Evolutionary conservation across 306 rosid species (phyloP).

Genomic region (Vigna hirtella): DNA sequence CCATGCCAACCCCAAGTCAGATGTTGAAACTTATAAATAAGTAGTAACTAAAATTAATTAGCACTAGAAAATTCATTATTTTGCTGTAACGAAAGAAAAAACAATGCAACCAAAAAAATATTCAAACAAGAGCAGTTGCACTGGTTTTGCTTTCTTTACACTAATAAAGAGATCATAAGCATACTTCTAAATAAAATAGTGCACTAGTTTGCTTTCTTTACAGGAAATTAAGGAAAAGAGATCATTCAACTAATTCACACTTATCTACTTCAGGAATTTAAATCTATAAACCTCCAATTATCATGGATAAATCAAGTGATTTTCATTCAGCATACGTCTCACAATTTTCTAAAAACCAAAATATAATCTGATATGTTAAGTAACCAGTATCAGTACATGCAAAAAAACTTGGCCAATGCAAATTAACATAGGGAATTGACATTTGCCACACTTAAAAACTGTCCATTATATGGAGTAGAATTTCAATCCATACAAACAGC

Average conservation of each 20-base stretch:
- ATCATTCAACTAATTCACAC: constrained; percentile 1
- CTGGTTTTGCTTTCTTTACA: too few species aligned
- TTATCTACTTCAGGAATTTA: constrained; percentile 10
- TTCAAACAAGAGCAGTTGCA: background rate
- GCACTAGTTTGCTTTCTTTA: too few species aligned
- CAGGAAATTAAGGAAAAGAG: background rate
- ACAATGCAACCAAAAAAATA: background rate
- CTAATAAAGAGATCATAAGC: background rate
- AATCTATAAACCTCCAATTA: constrained; percentile 11
- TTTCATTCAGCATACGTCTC: background rate
- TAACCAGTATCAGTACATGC: constrained; percentile 12
- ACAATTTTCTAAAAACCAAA: constrained; percentile 9
- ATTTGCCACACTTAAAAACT: background rate
- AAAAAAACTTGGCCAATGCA: constrained; percentile 21
- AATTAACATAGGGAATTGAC: constrained; percentile 21
- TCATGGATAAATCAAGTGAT: background rate
- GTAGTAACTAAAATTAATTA: background rate
- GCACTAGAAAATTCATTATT: background rate
- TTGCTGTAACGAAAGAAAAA: background rate
- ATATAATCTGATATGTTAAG: constrained; percentile 4
- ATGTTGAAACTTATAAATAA: constrained; percentile 1
- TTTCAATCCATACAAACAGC: constrained; percentile 22
- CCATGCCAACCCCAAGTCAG: constrained; percentile 20
- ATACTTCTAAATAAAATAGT: too few species aligned
- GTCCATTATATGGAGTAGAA: constrained; percentile 1